A percentile compares a stretch with the other conserved stretches of the same genome.
phyloP scores from a whole-genome alignment of 192 early-diverging fungal species.

The Chytriomyces sp. region DNA sequence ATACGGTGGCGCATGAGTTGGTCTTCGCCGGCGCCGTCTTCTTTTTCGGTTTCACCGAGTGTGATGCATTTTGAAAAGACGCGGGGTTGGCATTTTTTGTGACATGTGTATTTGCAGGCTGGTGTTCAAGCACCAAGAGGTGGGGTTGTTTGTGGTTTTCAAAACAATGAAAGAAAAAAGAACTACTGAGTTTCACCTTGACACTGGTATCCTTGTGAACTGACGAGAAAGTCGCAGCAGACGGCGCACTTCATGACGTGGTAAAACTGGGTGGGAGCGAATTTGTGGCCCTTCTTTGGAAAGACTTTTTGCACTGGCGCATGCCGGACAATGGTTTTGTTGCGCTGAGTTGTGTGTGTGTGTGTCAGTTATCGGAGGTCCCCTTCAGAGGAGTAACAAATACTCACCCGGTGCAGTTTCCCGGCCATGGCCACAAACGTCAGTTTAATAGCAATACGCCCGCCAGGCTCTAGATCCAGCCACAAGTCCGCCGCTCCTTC shows the following conservation, averaged over 20 bases:
- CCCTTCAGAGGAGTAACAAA: background rate
- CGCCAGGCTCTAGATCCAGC: slow-evolving; percentile 92
- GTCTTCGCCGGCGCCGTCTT: slow-evolving; percentile 49
- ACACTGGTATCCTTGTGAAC: slow-evolving; percentile 88
- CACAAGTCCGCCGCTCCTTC: slow-evolving; percentile 59
- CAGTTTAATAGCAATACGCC: slow-evolving; percentile 81
- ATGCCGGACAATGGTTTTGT: slow-evolving; percentile 52
- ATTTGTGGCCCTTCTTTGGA: slow-evolving; percentile 93
- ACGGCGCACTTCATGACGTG: slow-evolving; percentile 98
- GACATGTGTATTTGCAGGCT: slow-evolving; percentile 94
- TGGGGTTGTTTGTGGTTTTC: background rate
- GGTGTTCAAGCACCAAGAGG: too few relatives aligned
- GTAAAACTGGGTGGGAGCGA: slow-evolving; percentile 87
- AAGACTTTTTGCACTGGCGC: slow-evolving; percentile 82
- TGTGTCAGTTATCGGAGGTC: too few relatives aligned
- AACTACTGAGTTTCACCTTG: slow-evolving; percentile 63
- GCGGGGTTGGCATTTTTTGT: slow-evolving; percentile 82
- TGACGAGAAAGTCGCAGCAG: slow-evolving; percentile 93
- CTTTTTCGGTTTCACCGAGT: slow-evolving; percentile 60
- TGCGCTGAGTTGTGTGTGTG: slow-evolving; percentile 11
- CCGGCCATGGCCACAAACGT: slow-evolving; percentile 62
- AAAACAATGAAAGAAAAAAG: too few relatives aligned
- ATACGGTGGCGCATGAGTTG: slow-evolving; percentile 84
- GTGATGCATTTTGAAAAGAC: slow-evolving; percentile 94
- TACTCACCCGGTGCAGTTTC: slow-evolving; percentile 22